These are phyloP conservation scores for Onygenales sp. DNA, from an alignment of 2,329 filamentous ascomycete species.

Conservation along the genomic window DNA sequence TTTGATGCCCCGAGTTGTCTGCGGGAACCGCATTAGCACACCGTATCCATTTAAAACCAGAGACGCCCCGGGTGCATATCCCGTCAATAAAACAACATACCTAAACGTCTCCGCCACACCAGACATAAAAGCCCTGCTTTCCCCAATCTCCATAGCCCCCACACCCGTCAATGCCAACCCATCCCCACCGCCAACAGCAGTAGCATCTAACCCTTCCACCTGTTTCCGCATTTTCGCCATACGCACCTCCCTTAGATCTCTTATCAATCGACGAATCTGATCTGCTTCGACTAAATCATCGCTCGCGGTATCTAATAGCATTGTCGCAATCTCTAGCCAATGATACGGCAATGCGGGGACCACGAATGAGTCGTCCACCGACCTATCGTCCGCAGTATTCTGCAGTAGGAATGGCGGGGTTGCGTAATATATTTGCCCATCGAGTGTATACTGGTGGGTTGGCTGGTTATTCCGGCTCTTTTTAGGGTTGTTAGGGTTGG, in stretches of 20 bases:
- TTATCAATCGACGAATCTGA: conserved; percentile 62
- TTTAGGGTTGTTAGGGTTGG: conserved; percentile 12
- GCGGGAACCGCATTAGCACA: not conserved
- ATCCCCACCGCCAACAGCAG: conserved; percentile 48
- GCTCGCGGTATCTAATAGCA: conserved; percentile 72
- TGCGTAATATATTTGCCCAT: conserved; percentile 30
- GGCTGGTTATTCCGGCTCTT: conserved; percentile 18
- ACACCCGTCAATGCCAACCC: conserved; percentile 72
- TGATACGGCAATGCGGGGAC: conserved; percentile 68
- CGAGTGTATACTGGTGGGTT: conserved; percentile 22
- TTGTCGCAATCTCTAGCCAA: conserved; percentile 85
- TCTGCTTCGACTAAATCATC: conserved; percentile 73
- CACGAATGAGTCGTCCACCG: not conserved
- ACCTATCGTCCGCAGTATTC: conserved; percentile 50
- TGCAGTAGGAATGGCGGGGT: conserved; percentile 71
- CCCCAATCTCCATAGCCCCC: conserved; percentile 85
- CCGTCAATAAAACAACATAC: conserved; percentile 22
- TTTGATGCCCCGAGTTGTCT: conserved; percentile 72
- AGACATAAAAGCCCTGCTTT: conserved; percentile 72
- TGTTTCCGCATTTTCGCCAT: conserved; percentile 80
- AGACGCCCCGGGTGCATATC: not conserved
- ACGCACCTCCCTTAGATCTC: conserved; percentile 77
- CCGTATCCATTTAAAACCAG: too few relatives aligned
- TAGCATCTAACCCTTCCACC: conserved; percentile 56
- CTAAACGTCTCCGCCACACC: conserved; percentile 79